These are phyloP conservation scores for Curvularia lunata DNA, from an alignment of 2,329 filamentous ascomycete species.

Conservation along the genomic window DNA sequence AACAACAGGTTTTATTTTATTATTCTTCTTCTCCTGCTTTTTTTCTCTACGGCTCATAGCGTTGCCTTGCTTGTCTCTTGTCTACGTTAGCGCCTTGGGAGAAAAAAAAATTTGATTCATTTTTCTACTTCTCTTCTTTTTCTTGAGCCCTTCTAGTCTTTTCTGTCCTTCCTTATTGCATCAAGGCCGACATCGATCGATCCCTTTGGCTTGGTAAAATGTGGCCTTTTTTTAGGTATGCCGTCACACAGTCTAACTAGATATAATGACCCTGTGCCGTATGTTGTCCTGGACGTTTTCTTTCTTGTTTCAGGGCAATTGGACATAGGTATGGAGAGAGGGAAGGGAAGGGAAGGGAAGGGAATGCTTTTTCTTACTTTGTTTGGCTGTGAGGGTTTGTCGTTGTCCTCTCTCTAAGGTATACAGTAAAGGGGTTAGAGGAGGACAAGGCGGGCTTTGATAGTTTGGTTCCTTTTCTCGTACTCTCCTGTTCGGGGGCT, in stretches of 20 bases:
- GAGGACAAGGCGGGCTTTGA: neutral
- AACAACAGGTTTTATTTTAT: constrained; percentile 22
- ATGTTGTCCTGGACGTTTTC: neutral
- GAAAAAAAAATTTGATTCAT: neutral
- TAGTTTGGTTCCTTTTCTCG: neutral
- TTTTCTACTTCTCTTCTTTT: neutral
- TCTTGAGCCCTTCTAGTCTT: neutral
- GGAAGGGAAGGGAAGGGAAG: neutral
- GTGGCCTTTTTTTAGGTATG: too few species aligned
- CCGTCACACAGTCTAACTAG: too few species aligned
- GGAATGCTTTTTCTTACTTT: neutral
- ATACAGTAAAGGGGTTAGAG: neutral
- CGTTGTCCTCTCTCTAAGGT: neutral
- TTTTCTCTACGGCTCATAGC: neutral
- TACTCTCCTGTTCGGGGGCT: neutral
- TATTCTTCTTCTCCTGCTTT: neutral
- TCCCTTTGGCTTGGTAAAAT: too few species aligned
- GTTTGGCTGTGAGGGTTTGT: neutral
- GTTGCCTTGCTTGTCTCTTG: constrained; percentile 9
- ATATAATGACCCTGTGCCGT: too few species aligned
- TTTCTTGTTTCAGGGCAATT: neutral
- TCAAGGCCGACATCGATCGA: neutral
- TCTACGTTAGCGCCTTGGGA: neutral
- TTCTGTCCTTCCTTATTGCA: neutral
- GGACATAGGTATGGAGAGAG: neutral